Base-by-base conservation (phyloP, 2,329 filamentous ascomycete species). In the Dendryphion nanum region DNA sequence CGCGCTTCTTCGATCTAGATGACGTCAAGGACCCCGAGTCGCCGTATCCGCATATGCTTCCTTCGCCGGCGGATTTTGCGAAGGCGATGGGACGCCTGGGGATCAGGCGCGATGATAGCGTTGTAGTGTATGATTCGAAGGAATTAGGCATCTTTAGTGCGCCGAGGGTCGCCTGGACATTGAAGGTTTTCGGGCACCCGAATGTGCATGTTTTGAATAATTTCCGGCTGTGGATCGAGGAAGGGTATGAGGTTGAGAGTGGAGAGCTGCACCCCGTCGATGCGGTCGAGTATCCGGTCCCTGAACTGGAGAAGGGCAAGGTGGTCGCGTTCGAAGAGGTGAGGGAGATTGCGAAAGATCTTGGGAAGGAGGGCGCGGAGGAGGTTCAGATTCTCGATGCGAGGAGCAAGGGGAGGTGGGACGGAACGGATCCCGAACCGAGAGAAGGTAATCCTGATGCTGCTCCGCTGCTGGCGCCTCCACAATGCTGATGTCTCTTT, bases 1-100 rank as follows among this genome's bases (percentile, higher is more conserved):
- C 93, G 1, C 86, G 89, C 20, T 98, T 97, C 78, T 98, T 98
- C 66, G 90, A 98, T 66, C 77, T 98, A 37, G 93, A 98, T 68
- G 88, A 82, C 55, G 79, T 95, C 61, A 89, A 93, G 57, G 90
- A 98, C 68, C 82, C 83, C 49, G 81, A 82, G 53, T 95, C 86
- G 38, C 86, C 88, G 1, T 97, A 95, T 63, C 91, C 93, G 6
- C 93, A 98, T 66, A 98, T 98, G 93, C 80, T 98, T 3, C 93
- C 93, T 3, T 83, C 78, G 6, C 76, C 86, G 24, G 82, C 86
- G 57, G 77, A 81, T 35, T 97, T 98, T 61, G 86, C 88, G 30
- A 79, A 83, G 37, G 88, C 90, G 29, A 94, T 98, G 90, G 84
- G 86, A 53, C 80, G 85, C 49, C 71, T 98, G 33, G 93, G 93